Conservation (phyloP, 2,329 filamentous ascomycete genomes). For the Fusarium musae region DNA sequence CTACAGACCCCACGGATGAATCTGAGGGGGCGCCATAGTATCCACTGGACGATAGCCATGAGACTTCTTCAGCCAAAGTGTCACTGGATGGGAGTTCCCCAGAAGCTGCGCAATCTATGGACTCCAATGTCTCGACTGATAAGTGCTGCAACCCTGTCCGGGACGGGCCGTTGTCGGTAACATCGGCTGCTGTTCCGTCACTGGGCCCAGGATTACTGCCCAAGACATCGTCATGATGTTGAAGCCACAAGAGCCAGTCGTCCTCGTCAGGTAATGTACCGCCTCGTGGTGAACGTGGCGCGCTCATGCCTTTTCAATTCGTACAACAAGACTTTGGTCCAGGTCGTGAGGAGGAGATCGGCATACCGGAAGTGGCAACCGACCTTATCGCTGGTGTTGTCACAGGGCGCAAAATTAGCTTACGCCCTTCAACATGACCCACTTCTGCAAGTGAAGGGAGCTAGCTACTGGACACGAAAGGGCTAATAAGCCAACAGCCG, state of each 20-base stretch:
- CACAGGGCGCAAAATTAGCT: not conserved
- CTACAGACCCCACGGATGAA: not conserved
- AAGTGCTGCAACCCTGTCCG: not conserved
- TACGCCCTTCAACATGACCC: not conserved
- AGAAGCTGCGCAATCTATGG: not conserved
- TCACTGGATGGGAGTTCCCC: rapidly evolving
- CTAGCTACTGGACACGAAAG: not conserved
- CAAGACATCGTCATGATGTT: not conserved
- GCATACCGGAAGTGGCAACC: not conserved
- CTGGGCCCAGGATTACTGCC: not conserved
- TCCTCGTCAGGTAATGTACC: rapidly evolving
- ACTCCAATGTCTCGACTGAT: not conserved
- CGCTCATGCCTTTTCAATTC: not conserved
- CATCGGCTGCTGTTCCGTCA: not conserved
- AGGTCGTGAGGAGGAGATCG: not conserved
- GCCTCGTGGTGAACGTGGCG: rapidly evolving
- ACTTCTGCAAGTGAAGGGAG: not conserved
- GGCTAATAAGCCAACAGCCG: rapidly evolving
- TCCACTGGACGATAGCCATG: not conserved
- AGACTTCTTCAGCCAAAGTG: not conserved
- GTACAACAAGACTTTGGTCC: not conserved
- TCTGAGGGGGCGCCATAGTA: not conserved
- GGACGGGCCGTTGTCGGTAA: not conserved
- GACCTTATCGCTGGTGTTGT: not conserved
- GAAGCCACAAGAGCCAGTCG: not conserved